Base-by-base conservation (phyloP, 495 filamentous ascomycete species). In the Penicillium tannophilum region DNA sequence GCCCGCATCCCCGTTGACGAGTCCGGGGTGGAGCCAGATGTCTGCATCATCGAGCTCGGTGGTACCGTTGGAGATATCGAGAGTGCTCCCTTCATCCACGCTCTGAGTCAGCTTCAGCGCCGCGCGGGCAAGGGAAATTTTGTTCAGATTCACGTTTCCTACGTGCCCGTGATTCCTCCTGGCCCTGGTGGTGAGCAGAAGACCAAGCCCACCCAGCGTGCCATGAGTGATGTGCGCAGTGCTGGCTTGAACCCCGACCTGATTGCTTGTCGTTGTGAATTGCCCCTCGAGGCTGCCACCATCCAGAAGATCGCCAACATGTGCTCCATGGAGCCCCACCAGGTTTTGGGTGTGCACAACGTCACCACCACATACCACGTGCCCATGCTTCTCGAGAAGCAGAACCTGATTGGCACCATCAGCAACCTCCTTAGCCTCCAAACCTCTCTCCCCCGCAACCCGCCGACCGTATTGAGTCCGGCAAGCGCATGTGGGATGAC, bases 201-300 rank as follows among this genome's bases (percentile, higher is more conserved):
- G 86, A 97, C 92, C 14, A 98, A 98, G 74, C 94, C 94, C 1
- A 98, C 94, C 0, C 94, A 98, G 71, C 82, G 88, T 60, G 91
- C 94, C 36, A 92, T 97, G 70, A 87, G 86, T 62, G 84, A 90
- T 60, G 87, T 89, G 41, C 83, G 93, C 47, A 90, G 85, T 60
- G 86, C 88, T 61, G 93, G 94, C 64, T 71, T 98, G 55, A 86
- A 85, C 56, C 94, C 94, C 11, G 94, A 98, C 71, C 72, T 97
- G 63, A 94, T 97, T 74, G 94, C 95, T 8, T 98, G 95, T 70
- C 91, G 94, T 57, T 97, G 93, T 68, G 86, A 90, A 63, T 74
- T 77, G 42, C 81, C 86, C 6, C 83, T 98, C 10, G 85, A 89
- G 36, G 78, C 85, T 48, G 69, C 73, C n/a, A 93, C 92, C 2